A percentile compares a stretch with the other conserved stretches of the same genome.
Conservation (phyloP, 1,284 basidiomycete genomes). For the Inonotus obliquus region DNA sequence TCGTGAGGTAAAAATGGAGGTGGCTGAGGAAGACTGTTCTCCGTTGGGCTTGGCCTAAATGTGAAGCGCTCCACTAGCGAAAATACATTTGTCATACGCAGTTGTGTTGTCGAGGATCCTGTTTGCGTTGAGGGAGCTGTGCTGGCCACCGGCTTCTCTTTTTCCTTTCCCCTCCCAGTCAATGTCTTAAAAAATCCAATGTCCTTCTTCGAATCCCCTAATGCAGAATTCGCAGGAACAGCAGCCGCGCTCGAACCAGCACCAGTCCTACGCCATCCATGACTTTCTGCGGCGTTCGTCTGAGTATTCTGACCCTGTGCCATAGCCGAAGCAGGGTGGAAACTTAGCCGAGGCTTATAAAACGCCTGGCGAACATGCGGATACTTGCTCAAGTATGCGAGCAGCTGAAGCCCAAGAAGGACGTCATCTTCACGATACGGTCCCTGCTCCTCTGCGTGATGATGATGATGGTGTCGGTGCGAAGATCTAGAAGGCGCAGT, state of each 20-base stretch:
- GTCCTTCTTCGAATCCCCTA: slow-evolving; percentile 12
- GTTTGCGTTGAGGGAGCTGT: slow-evolving; percentile 19
- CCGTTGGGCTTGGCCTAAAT: slow-evolving; percentile 81
- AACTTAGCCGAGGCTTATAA: slow-evolving; percentile 75
- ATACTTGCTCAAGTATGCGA: slow-evolving; percentile 97
- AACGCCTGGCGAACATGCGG: slow-evolving; percentile 97
- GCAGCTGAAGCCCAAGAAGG: slow-evolving; percentile 83
- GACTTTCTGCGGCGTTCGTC: not conserved
- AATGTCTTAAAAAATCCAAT: slow-evolving; percentile 36
- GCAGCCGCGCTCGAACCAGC: slow-evolving; percentile 15
- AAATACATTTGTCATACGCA: slow-evolving; percentile 82
- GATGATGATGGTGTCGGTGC: slow-evolving; percentile 23
- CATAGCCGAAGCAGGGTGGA: slow-evolving; percentile 63
- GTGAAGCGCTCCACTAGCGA: slow-evolving; percentile 96
- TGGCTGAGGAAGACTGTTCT: slow-evolving; percentile 66
- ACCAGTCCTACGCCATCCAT: slow-evolving; percentile 7
- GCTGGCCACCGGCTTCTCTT: slow-evolving; percentile 17
- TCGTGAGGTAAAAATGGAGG: slow-evolving; percentile 78
- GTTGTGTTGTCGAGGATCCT: slow-evolving; percentile 13
- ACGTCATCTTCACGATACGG: slow-evolving; percentile 95
- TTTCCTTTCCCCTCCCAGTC: slow-evolving; percentile 32
- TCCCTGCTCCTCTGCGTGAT: slow-evolving; percentile 37
- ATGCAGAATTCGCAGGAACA: not conserved
- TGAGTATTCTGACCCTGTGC: slow-evolving; percentile 10
- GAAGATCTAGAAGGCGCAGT: slow-evolving; percentile 1